Percentiles rank a stretch among this genome's conserved stretches.
phyloP scores from a whole-genome alignment of 108 stramenopile genomes.

The Cyclotella atomus region DNA sequence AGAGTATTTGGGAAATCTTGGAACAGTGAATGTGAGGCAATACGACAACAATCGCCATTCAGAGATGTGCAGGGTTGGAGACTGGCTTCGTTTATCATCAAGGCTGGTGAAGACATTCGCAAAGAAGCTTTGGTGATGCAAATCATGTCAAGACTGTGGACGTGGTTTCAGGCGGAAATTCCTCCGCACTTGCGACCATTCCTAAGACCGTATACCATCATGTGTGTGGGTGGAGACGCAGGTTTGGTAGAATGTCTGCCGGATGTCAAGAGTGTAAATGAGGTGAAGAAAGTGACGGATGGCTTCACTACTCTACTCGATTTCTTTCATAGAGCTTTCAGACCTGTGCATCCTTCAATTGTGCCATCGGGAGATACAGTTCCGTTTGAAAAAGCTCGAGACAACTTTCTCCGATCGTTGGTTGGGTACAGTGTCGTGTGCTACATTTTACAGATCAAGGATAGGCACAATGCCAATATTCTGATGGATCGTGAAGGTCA shows the following conservation, averaged over 20 bases:
- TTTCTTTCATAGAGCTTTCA: constrained; percentile 83
- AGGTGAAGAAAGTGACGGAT: constrained; percentile 85
- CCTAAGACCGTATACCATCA: constrained; percentile 88
- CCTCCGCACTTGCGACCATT: constrained; percentile 69
- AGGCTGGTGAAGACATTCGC: constrained; percentile 92
- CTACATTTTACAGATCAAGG: constrained; percentile 97
- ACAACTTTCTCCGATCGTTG: constrained; percentile 87
- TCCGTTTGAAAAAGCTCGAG: constrained; percentile 82
- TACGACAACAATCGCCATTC: constrained; percentile 75
- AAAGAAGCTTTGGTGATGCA: constrained; percentile 91
- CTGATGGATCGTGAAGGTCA: constrained; percentile 81
- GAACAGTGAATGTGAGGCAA: constrained; percentile 71
- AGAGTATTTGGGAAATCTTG: constrained; percentile 81
- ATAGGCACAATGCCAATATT: constrained; percentile 98
- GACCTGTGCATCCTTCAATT: constrained; percentile 50
- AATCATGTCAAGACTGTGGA: constrained; percentile 73
- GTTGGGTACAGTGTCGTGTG: constrained; percentile 93
- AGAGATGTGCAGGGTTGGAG: constrained; percentile 83
- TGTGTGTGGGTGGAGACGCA: constrained; percentile 88
- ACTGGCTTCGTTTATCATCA: constrained; percentile 86
- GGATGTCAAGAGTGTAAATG: constrained; percentile 87
- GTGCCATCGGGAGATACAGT: constrained; percentile 33
- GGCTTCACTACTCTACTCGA: constrained; percentile 73
- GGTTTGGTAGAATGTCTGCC: constrained; percentile 87
- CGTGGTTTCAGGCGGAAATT: constrained; percentile 82